These are phyloP conservation scores for Hypomyces perniciosus DNA, from an alignment of 2,329 filamentous ascomycete genomes.

Conservation along the genomic window DNA sequence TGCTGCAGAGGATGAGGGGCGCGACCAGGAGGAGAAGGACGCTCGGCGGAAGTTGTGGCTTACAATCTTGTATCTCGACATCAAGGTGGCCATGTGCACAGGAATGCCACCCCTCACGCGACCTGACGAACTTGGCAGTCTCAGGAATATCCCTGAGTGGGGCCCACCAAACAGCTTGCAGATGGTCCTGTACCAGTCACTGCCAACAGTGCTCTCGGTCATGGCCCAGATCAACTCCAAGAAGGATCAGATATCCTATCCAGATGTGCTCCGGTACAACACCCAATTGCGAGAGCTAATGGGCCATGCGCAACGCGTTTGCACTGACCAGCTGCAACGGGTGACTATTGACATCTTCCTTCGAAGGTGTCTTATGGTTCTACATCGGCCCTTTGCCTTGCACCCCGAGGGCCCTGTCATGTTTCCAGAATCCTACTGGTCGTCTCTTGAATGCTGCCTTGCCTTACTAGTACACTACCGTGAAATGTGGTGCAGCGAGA, in stretches of 20 bases:
- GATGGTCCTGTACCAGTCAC: constrained; percentile 25
- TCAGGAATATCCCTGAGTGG: constrained; percentile 22
- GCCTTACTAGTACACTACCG: constrained; percentile 31
- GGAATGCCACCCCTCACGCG: constrained; percentile 30
- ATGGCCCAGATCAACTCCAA: constrained; percentile 29
- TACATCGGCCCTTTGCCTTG: constrained; percentile 31
- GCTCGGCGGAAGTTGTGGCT: constrained; percentile 28
- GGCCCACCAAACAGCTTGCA: constrained; percentile 25
- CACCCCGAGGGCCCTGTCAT: constrained; percentile 26
- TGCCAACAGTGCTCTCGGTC: constrained; percentile 27
- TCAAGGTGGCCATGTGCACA: constrained; percentile 30
- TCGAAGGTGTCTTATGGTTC: constrained; percentile 30
- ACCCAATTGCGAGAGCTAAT: constrained; percentile 28
- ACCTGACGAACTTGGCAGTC: constrained; percentile 25
- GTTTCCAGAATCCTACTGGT: constrained; percentile 32
- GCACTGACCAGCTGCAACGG: constrained; percentile 25
- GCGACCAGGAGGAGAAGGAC: constrained; percentile 22
- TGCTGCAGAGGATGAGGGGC: constrained; percentile 19
- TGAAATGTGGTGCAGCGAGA: constrained; percentile 27
- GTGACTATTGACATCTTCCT: constrained; percentile 31
- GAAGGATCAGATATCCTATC: constrained; percentile 26
- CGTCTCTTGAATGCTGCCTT: constrained; percentile 31
- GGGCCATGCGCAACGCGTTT: constrained; percentile 24
- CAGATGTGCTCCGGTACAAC: constrained; percentile 29
- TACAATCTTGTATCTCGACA: constrained; percentile 31